Evolutionary conservation across 2,329 filamentous ascomycete genomes (phyloP).

Genomic region (Pestalotiopsis sp.): DNA sequence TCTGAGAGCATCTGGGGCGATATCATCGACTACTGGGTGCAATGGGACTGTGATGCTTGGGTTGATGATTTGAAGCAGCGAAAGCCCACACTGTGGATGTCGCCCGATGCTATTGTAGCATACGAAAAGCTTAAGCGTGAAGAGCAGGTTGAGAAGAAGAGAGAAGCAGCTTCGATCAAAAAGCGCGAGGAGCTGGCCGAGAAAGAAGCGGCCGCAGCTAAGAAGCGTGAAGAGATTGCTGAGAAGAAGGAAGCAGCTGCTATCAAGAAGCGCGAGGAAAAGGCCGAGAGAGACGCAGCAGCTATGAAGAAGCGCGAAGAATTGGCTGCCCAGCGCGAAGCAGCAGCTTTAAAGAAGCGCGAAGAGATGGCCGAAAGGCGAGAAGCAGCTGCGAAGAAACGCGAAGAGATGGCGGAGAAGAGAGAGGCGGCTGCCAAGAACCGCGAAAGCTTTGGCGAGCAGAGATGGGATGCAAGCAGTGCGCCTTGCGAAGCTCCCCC

Average conservation of each 20-base stretch:
- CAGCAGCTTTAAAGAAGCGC: slow-evolving; percentile 25
- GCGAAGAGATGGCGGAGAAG: slow-evolving; percentile 17
- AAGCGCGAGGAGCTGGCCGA: slow-evolving; percentile 1
- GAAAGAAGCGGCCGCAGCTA: background rate
- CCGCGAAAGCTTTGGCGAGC: slow-evolving; percentile 7
- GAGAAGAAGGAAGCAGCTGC: background rate
- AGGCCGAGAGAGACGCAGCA: background rate
- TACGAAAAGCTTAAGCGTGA: slow-evolving; percentile 43
- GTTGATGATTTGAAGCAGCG: slow-evolving; percentile 62
- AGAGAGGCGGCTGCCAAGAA: background rate
- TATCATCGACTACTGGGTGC: slow-evolving; percentile 72
- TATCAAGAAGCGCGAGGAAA: background rate
- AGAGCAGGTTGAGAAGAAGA: slow-evolving; percentile 16
- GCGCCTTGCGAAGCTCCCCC: background rate
- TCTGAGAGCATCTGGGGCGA: slow-evolving; percentile 74
- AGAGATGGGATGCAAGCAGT: background rate
- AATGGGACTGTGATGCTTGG: slow-evolving; percentile 77
- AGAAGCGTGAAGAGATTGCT: background rate
- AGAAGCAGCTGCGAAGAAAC: slow-evolving; percentile 14
- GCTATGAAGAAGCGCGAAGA: background rate
- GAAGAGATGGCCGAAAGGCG: slow-evolving; percentile 23
- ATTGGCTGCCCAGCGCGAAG: background rate
- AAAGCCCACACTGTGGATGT: slow-evolving; percentile 62
- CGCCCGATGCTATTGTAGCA: slow-evolving; percentile 40
- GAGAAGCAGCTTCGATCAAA: slow-evolving; percentile 5